phyloP scores from a whole-genome alignment of 306 rosid species.

The Oemleria cerasiformis region DNA sequence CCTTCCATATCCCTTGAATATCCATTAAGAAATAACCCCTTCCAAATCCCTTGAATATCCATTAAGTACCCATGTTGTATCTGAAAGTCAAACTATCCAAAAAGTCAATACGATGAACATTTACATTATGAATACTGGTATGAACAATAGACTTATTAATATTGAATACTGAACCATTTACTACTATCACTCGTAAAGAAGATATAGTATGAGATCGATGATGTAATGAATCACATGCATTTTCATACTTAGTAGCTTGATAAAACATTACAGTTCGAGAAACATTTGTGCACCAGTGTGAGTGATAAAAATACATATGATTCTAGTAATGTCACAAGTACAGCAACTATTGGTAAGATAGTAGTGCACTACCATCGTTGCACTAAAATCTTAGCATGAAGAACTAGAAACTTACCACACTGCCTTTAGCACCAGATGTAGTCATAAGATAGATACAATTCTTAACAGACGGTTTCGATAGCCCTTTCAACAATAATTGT shows the following conservation, averaged over 20 bases:
- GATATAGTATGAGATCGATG: background rate
- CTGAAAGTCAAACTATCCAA: background rate
- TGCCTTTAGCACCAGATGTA: constrained; percentile 96
- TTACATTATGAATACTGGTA: background rate
- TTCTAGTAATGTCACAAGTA: background rate
- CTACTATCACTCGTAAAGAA: background rate
- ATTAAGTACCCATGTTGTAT: background rate
- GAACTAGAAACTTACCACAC: constrained; percentile 56
- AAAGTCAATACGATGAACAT: background rate
- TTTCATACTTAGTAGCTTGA: background rate
- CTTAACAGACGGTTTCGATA: constrained; percentile 71
- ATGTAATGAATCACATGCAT: background rate
- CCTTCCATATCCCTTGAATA: background rate
- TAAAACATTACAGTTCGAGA: background rate
- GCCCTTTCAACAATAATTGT: constrained; percentile 68
- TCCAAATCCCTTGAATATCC: background rate
- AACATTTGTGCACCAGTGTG: background rate
- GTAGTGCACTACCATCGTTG: background rate
- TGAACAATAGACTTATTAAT: background rate
- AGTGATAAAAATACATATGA: background rate
- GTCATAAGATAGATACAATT: constrained; percentile 97
- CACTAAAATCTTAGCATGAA: background rate
- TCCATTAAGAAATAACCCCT: background rate
- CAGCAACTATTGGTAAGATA: background rate
- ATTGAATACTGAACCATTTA: background rate